phyloP scores from a whole-genome alignment of 2,329 filamentous ascomycete genomes.

The Elsinoe perseae region DNA sequence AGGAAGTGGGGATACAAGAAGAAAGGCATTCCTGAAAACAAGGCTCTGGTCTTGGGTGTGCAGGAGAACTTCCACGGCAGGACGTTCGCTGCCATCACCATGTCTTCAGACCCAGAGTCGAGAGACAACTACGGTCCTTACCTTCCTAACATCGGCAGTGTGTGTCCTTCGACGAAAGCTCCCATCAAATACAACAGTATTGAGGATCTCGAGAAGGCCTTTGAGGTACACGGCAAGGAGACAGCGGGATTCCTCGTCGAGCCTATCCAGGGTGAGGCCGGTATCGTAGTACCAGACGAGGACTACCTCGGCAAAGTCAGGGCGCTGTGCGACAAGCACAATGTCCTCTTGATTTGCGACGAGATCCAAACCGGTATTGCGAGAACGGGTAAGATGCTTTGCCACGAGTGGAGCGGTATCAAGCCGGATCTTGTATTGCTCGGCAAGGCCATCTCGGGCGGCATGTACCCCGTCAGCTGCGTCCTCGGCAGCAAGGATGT shows the following conservation, averaged over 20 bases:
- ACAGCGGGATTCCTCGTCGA: slow-evolving; percentile 91
- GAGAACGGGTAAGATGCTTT: slow-evolving; percentile 86
- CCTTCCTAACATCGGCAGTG: slow-evolving; percentile 76
- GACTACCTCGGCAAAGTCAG: slow-evolving; percentile 75
- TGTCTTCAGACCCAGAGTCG: slow-evolving; percentile 92
- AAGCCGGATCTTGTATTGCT: slow-evolving; percentile 92
- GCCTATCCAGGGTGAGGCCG: slow-evolving; percentile 95
- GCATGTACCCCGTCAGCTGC: slow-evolving; percentile 97
- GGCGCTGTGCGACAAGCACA: slow-evolving; percentile 86
- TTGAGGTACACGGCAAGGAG: slow-evolving; percentile 73
- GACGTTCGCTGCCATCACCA: slow-evolving; percentile 90
- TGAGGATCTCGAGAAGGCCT: slow-evolving; percentile 65
- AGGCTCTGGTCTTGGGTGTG: slow-evolving; percentile 77
- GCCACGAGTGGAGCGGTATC: slow-evolving; percentile 88
- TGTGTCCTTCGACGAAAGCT: slow-evolving; percentile 66
- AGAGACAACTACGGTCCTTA: slow-evolving; percentile 96
- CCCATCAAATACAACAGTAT: slow-evolving; percentile 81
- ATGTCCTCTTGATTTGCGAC: slow-evolving; percentile 91
- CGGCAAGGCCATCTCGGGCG: slow-evolving; percentile 94
- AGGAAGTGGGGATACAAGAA: slow-evolving; percentile 97
- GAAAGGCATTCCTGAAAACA: slow-evolving; percentile 76
- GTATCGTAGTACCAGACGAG: slow-evolving; percentile 88
- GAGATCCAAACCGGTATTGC: slow-evolving; percentile 98
- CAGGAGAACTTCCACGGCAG: slow-evolving; percentile 94
- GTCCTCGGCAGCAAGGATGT: slow-evolving; percentile 82